phyloP scores from a whole-genome alignment of 768 basidiomycete genomes.

The Rhizopogon roseolus region DNA sequence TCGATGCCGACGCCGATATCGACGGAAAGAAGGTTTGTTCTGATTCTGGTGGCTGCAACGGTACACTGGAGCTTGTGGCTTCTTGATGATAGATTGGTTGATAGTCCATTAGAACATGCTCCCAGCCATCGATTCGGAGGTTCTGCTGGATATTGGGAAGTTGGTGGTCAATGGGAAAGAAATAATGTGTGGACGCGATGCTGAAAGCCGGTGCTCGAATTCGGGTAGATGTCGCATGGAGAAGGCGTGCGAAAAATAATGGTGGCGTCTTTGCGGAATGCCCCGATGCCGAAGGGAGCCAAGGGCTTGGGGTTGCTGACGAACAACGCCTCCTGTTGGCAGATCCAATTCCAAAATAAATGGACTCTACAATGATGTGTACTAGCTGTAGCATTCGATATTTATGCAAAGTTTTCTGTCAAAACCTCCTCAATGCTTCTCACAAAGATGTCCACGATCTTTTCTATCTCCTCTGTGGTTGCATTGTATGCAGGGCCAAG shows the following conservation, averaged over 20 bases:
- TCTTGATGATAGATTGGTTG: constrained; percentile 66
- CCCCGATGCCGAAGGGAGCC: neutral
- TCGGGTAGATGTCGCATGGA: constrained; percentile 11
- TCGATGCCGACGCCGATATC: constrained; percentile 28
- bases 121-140: constrained; percentile 74
- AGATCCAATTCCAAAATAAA: neutral
- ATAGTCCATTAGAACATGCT: constrained; percentile 88
- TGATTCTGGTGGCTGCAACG: constrained; percentile 41
- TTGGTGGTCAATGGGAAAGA: constrained; percentile 20
- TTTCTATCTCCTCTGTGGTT: constrained; percentile 61
- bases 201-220: constrained; percentile 13
- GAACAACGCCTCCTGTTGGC: neutral
- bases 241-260: constrained; percentile 26
- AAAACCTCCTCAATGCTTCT: constrained; percentile 63
- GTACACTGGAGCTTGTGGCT: constrained; percentile 63
- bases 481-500: constrained; percentile 81
- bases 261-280: constrained; percentile 5
- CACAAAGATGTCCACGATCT: constrained; percentile 64
- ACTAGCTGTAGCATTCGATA: neutral
- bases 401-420: constrained; percentile 26
- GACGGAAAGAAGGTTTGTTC: constrained; percentile 30
- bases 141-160: constrained; percentile 15
- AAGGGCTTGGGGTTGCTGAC: constrained; percentile 1
- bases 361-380: too few relatives aligned
- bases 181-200: constrained; percentile 8